These are phyloP conservation scores for Hevea brasiliensis DNA, from an alignment of 345 rosid species.

Conservation along the genomic window DNA sequence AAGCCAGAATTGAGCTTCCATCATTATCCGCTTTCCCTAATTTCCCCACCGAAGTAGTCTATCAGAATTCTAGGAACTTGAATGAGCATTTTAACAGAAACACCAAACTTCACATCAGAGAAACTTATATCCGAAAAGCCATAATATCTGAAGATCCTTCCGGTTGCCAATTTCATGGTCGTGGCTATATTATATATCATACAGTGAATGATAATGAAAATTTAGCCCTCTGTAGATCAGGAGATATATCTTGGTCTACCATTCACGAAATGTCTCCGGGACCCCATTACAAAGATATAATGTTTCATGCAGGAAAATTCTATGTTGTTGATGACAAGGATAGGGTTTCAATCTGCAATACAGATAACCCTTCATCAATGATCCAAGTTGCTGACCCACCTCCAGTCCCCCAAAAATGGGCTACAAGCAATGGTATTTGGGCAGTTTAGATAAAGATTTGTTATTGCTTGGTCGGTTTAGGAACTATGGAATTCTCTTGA, in stretches of 20 bases:
- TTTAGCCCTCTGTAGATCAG: constrained; percentile 5
- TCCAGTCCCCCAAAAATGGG: neutral
- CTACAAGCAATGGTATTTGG: constrained; percentile 15
- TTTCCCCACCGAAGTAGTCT: constrained; percentile 9
- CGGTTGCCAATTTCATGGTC: neutral
- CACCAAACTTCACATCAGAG: neutral
- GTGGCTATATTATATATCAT: constrained; percentile 7
- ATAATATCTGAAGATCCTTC: constrained; percentile 7
- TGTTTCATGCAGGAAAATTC: neutral
- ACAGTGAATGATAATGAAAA: neutral
- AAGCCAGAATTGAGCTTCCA: constrained; percentile 4
- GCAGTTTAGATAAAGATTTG: neutral
- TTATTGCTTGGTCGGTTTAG: constrained; percentile 1
- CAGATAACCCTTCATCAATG: neutral
- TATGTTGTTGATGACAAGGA: neutral
- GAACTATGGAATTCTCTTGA: neutral
- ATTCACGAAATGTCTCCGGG: neutral
- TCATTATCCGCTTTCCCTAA: constrained; percentile 1
- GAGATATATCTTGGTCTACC: neutral
- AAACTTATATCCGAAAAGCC: constrained; percentile 5
- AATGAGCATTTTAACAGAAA: neutral
- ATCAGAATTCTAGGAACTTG: neutral
- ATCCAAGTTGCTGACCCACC: constrained; percentile 6
- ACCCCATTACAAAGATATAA: neutral
- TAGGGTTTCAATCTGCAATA: neutral